Conservation (phyloP, 768 basidiomycete species). For the Rhodotorula babjevae region DNA sequence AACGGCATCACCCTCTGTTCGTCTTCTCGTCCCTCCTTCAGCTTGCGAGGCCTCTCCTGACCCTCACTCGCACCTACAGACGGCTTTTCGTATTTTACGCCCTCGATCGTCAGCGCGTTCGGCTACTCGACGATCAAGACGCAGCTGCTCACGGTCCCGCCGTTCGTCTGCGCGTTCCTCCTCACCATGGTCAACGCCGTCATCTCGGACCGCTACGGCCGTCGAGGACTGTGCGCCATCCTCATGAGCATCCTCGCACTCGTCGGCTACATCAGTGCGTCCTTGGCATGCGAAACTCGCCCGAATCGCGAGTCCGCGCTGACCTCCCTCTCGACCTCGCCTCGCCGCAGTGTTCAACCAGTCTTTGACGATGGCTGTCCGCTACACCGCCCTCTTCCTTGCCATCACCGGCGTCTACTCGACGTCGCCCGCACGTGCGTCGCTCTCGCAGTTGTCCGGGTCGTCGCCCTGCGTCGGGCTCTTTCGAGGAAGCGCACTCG, state of each 20-base stretch:
- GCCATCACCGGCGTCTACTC: constrained; percentile 24
- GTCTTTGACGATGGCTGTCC: neutral
- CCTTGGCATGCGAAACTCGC: too few relatives aligned
- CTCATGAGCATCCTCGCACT: neutral
- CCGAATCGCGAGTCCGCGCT: too few relatives aligned
- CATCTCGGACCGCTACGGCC: constrained; percentile 14
- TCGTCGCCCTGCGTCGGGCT: too few relatives aligned
- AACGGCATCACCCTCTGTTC: constrained; percentile 57
- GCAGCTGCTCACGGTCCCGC: constrained; percentile 20
- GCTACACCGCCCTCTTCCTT: constrained; percentile 22
- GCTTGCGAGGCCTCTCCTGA: too few relatives aligned
- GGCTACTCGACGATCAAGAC: constrained; percentile 20
- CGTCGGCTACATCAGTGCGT: constrained; percentile 10
- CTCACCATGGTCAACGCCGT: constrained; percentile 17
- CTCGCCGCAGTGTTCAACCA: constrained; percentile 24
- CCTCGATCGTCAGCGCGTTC: constrained; percentile 53
- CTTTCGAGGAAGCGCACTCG: too few relatives aligned
- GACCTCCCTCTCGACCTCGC: too few relatives aligned
- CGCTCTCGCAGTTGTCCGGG: too few relatives aligned
- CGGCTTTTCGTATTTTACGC: constrained; percentile 19
- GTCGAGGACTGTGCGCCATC: constrained; percentile 21
- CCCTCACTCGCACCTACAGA: constrained; percentile 2
- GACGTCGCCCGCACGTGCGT: constrained; percentile 9
- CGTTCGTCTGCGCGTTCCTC: constrained; percentile 30
- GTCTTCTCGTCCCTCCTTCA: neutral